A percentile compares a stretch with the other conserved stretches of the same genome.
phyloP scores from a whole-genome alignment of 2,329 filamentous ascomycete species.

The Trichophaea hybrida region DNA sequence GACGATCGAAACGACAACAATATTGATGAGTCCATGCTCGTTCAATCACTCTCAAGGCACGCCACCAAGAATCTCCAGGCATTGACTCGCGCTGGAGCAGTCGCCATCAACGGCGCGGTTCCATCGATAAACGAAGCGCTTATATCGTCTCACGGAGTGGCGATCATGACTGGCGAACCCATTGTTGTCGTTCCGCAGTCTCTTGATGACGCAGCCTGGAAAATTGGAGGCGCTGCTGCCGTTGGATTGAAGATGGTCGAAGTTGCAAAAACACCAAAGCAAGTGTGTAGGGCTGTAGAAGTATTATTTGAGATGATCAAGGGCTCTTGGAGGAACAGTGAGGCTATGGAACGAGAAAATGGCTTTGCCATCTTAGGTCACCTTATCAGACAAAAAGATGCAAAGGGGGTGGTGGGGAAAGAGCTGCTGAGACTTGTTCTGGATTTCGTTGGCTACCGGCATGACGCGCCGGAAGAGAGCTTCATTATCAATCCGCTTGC shows the following conservation, averaged over 20 bases:
- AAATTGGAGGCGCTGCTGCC: slow-evolving; percentile 77
- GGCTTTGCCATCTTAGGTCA: slow-evolving; percentile 80
- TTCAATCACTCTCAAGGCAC: slow-evolving; percentile 55
- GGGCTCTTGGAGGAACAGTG: slow-evolving; percentile 91
- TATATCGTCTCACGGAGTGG: slow-evolving; percentile 64
- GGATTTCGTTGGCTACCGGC: slow-evolving; percentile 77
- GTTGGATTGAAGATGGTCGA: slow-evolving; percentile 75
- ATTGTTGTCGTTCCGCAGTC: slow-evolving; percentile 68
- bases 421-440: slow-evolving; percentile 63
- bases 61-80: slow-evolving; percentile 25
- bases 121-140: slow-evolving; percentile 80
- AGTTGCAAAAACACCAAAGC: slow-evolving; percentile 53
- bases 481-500: slow-evolving; percentile 89
- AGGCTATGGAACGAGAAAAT: slow-evolving; percentile 92
- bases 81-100: slow-evolving; percentile 31
- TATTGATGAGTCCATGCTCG: slow-evolving; percentile 56
- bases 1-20: slow-evolving; percentile 63
- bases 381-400: slow-evolving; percentile 52
- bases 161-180: slow-evolving; percentile 67
- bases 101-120: slow-evolving; percentile 78
- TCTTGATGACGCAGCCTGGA: slow-evolving; percentile 84
- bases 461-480: slow-evolving; percentile 47
- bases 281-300: slow-evolving; percentile 61
- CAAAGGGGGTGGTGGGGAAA: slow-evolving; percentile 37
- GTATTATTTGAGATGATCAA: slow-evolving; percentile 75